These are phyloP conservation scores for Gossypium trilobum DNA, from an alignment of 441 rosid species.

Conservation along the genomic window DNA sequence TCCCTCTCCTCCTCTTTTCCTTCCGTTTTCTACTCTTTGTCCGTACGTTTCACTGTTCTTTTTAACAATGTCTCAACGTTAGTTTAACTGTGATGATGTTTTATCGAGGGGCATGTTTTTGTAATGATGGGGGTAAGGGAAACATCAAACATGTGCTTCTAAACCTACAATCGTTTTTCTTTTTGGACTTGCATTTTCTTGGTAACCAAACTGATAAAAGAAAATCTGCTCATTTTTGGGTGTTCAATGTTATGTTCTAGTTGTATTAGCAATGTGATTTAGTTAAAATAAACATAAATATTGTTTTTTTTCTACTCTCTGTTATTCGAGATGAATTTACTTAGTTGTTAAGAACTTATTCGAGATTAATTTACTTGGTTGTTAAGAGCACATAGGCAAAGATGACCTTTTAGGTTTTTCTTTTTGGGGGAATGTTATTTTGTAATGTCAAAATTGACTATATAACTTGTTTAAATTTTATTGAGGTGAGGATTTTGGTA, in stretches of 20 bases:
- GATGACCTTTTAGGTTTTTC: neutral
- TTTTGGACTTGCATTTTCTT: neutral
- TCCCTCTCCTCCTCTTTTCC: neutral
- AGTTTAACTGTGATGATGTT: neutral
- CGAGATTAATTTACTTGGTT: neutral
- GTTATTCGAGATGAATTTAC: neutral
- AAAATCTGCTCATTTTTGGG: neutral
- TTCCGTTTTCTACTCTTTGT: neutral
- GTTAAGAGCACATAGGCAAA: neutral
- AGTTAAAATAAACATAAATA: neutral
- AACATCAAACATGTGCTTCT: neutral
- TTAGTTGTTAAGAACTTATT: neutral
- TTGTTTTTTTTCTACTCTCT: neutral
- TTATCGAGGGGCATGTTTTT: neutral
- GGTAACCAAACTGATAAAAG: neutral
- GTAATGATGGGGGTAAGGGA: neutral
- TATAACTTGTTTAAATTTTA: neutral
- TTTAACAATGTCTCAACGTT: neutral
- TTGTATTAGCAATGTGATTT: neutral
- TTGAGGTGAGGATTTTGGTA: neutral
- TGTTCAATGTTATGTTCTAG: neutral
- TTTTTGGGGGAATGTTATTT: neutral
- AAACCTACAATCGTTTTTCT: neutral
- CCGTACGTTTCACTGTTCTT: neutral
- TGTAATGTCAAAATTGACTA: neutral